Conservation (phyloP, 495 filamentous ascomycete genomes). For the Penicillium psychrofluorescens region DNA sequence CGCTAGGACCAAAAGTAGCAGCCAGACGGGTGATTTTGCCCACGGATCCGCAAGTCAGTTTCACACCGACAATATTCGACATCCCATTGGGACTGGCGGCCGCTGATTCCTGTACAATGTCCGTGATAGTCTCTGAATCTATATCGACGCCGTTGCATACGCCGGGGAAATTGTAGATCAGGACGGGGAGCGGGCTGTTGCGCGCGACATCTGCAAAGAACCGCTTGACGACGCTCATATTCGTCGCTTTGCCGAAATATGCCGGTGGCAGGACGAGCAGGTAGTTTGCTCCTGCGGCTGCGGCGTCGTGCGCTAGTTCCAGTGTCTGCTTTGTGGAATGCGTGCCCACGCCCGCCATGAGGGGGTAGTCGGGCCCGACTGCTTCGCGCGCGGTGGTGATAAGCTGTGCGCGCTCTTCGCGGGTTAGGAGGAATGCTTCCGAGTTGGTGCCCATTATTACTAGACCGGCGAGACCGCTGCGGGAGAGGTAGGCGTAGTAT, state of each 20-base stretch:
- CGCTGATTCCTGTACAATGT: conserved; percentile 37
- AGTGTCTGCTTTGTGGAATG: conserved; percentile 59
- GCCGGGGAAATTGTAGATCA: conserved; percentile 67
- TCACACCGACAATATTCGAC: conserved; percentile 55
- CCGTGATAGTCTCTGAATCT: conserved; percentile 52
- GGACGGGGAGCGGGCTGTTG: conserved; percentile 45
- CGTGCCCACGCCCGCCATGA: conserved; percentile 58
- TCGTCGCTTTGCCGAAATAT: conserved; percentile 58
- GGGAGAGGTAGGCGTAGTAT: conserved; percentile 52
- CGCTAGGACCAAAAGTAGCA: conserved; percentile 42
- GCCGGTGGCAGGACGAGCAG: conserved; percentile 55
- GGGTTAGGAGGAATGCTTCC: conserved; percentile 57
- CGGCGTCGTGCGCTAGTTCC: conserved; percentile 52
- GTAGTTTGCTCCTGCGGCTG: conserved; percentile 50
- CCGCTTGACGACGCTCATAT: conserved; percentile 44
- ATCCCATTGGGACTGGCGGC: conserved; percentile 35
- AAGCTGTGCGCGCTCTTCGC: conserved; percentile 48
- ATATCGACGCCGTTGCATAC: conserved; percentile 68
- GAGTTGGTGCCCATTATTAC: conserved; percentile 60
- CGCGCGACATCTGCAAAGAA: conserved; percentile 56
- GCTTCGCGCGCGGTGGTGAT: conserved; percentile 45
- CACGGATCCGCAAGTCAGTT: conserved; percentile 63
- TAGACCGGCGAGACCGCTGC: conserved; percentile 48
- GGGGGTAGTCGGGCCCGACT: conserved; percentile 42
- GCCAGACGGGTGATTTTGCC: conserved; percentile 58